These are phyloP conservation scores for Aegilops speltoides DNA, from an alignment of 176 grass and related monocot species.

Conservation along the genomic window DNA sequence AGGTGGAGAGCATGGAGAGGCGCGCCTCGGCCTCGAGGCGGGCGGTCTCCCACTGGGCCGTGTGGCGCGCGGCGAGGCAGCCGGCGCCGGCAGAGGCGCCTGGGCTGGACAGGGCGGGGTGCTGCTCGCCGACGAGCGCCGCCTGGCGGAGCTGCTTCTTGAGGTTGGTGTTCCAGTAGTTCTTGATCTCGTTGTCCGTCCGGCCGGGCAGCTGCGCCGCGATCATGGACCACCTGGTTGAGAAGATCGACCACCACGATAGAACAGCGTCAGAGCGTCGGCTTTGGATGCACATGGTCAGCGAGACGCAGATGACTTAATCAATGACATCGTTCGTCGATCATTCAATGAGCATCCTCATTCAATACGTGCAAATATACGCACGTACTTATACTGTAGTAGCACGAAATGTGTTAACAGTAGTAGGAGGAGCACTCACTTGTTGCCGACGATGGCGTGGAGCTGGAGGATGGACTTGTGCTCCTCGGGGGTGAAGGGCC, in stretches of 20 bases:
- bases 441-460: conserved; percentile 94
- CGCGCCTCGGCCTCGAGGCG: conserved; percentile 89
- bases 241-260: conserved; percentile 7
- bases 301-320: neutral
- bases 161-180: conserved; percentile 98
- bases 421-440: conserved; percentile 27
- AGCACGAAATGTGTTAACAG: neutral
- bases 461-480: conserved; percentile 91
- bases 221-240: conserved; percentile 94
- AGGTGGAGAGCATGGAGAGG: conserved; percentile 64
- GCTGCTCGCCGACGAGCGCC: conserved; percentile 31
- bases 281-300: neutral
- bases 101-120: neutral
- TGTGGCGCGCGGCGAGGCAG: conserved; percentile 65
- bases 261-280: neutral
- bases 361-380: neutral
- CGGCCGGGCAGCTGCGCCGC: conserved; percentile 86
- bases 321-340: conserved; percentile 5
- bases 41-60: conserved; percentile 86
- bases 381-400: neutral
- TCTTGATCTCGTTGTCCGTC: conserved; percentile 98
- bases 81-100: neutral
- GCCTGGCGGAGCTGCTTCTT: conserved; percentile 78
- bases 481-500: conserved; percentile 83
- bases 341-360: neutral